phyloP scores from a whole-genome alignment of 1,139 yeast species.

The Kodamaea anthophila region DNA sequence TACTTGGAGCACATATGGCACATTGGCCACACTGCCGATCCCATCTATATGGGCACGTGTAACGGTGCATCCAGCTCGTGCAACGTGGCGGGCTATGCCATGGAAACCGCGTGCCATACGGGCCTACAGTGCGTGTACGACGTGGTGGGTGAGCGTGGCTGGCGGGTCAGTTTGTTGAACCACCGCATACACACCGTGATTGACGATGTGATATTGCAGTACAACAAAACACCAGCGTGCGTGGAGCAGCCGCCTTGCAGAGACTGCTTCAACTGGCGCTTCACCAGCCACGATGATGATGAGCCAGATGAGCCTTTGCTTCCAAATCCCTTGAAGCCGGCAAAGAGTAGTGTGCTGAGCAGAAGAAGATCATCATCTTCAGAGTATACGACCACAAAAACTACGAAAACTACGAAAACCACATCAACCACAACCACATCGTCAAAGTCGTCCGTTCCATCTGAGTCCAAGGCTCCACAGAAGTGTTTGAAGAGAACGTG shows the following conservation, averaged over 20 bases:
- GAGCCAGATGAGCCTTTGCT: constrained; percentile 33
- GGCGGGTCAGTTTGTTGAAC: constrained; percentile 84
- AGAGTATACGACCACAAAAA: constrained; percentile 1
- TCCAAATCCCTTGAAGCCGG: constrained; percentile 30
- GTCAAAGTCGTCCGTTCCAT: constrained; percentile 1
- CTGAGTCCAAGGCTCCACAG: constrained; percentile 16
- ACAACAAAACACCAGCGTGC: constrained; percentile 76
- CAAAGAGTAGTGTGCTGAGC: constrained; percentile 2
- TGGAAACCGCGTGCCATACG: constrained; percentile 95
- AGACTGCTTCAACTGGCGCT: constrained; percentile 92
- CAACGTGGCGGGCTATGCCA: constrained; percentile 90
- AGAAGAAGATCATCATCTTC: constrained; percentile 1
- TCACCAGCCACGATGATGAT: constrained; percentile 47
- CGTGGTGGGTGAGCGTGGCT: constrained; percentile 81
- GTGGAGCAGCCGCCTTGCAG: constrained; percentile 69
- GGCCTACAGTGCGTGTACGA: constrained; percentile 88
- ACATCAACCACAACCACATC: constrained; percentile 6
- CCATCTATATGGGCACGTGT: constrained; percentile 94
- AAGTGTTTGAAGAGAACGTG: constrained; percentile 40
- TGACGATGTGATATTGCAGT: constrained; percentile 65
- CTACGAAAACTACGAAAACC: constrained; percentile 7
- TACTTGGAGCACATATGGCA: constrained; percentile 88
- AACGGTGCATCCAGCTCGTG: constrained; percentile 92
- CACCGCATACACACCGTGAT: constrained; percentile 91
- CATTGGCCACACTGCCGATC: constrained; percentile 95